Percentiles rank a stretch among this genome's conserved stretches.
phyloP scores from a whole-genome alignment of 163 green algal genomes.

The Picocystis sp. region DNA sequence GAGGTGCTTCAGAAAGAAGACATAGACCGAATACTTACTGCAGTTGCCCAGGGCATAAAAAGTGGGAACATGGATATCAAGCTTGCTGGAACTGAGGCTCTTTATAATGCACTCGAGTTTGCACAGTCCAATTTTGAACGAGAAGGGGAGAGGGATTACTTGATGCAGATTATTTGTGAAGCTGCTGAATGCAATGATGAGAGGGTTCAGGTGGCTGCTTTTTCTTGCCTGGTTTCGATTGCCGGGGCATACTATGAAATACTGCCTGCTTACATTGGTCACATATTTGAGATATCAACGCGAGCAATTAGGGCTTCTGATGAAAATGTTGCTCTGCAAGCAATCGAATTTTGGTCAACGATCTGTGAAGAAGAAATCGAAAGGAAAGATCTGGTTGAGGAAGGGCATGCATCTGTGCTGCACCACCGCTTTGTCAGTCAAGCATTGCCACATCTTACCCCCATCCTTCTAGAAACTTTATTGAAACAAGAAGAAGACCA shows the following conservation, averaged over 20 bases:
- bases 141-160: slow-evolving; percentile 78
- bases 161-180: slow-evolving; percentile 93
- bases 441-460: slow-evolving; percentile 62
- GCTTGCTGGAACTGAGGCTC: slow-evolving; percentile 70
- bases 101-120: slow-evolving; percentile 91
- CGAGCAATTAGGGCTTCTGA: slow-evolving; percentile 67
- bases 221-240: slow-evolving; percentile 85
- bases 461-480: slow-evolving; percentile 84
- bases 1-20: slow-evolving; percentile 62
- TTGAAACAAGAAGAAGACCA: slow-evolving; percentile 87
- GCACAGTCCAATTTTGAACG: slow-evolving; percentile 88
- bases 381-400: slow-evolving; percentile 30
- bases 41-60: slow-evolving; percentile 77
- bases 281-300: slow-evolving; percentile 30
- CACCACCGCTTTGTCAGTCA: slow-evolving; percentile 73
- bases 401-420: slow-evolving; percentile 21
- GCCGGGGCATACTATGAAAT: slow-evolving; percentile 22
- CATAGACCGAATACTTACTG: slow-evolving; percentile 89
- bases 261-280: slow-evolving; percentile 12
- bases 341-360: slow-evolving; percentile 93
- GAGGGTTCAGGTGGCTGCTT: slow-evolving; percentile 58
- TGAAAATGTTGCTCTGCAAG: slow-evolving; percentile 82
- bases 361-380: slow-evolving; percentile 70
- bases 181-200: slow-evolving; percentile 45
- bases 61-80: slow-evolving; percentile 35